Evolutionary conservation across 805 yeast genomes (phyloP), one percentile per base, ranked within the genome.

Genomic region (Yamadazyma olivae): DNA sequence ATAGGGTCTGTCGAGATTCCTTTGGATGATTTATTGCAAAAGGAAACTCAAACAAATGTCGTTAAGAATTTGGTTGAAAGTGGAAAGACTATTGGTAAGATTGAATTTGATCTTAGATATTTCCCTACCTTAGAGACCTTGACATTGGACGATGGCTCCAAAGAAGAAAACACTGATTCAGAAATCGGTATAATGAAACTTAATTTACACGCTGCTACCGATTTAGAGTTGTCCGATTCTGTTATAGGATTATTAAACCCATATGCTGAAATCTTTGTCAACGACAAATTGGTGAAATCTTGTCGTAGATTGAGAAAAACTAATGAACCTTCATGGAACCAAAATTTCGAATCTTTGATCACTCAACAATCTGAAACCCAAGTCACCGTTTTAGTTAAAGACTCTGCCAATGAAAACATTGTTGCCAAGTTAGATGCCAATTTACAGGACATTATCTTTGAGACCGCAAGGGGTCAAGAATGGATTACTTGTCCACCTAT

Each of bases 321-420:
- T 6, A 85, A 83, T 49, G 87, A 80, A 50, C 95, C 95, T 13
- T 63, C 79, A 9, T 85, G 84, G 79, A 79, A 77, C 40, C 78
- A 79, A 49, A 55, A 71, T 19, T 57, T 78, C 38, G 95, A 85
- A 57, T 53, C 75, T 4, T 67, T 85, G 46, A 61, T 85, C 24
- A 71, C 79, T 5, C 71, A 82, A 19, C 85, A 81, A 54, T 68
- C 81, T 1, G 61, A 59, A 21, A 72, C 89, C 13, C 64, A 64
- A 17, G 47, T 83, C 19, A 74, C 69, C 43, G 59, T 85, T n/a
- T 54, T 75, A 17, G 67, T 85, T 17, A 79, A 71, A 51, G 90
- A 84, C 57, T 65, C 76, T 5, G 74, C 77, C 6, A 76, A 78
- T 22, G 76, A 71, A 34, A 56, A 67, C 1, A 51, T 71, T 25